Percentiles rank a stretch among this genome's conserved stretches.
Evolutionary conservation across 202 grass and related monocot species (phyloP).

Genomic region (Schoenoplectus triqueter): DNA sequence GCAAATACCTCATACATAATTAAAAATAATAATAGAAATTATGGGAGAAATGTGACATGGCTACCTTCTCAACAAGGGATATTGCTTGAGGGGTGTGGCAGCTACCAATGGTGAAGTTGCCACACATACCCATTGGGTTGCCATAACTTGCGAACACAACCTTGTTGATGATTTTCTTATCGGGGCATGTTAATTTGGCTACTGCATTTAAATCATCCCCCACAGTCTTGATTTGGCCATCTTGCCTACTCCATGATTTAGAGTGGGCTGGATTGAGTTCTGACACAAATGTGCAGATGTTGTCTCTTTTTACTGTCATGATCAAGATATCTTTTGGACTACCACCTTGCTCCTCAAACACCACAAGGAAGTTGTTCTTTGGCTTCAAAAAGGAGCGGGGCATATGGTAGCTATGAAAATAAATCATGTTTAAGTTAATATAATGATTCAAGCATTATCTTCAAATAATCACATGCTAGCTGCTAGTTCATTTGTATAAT

Average conservation of each 20-base stretch:
- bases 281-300: constrained; percentile 70
- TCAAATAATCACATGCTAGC: constrained; percentile 2
- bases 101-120: constrained; percentile 65
- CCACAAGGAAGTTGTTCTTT: constrained; percentile 71
- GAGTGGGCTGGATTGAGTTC: constrained; percentile 62
- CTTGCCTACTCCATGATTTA: constrained; percentile 48
- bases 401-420: constrained; percentile 64
- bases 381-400: constrained; percentile 71
- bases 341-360: constrained; percentile 89
- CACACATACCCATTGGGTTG: constrained; percentile 67
- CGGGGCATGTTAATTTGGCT: constrained; percentile 56
- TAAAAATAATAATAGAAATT: not conserved
- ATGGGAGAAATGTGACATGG: not conserved
- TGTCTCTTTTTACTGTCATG: constrained; percentile 76
- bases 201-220: constrained; percentile 52
- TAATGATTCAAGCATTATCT: constrained; percentile 9
- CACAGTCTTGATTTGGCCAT: constrained; percentile 51
- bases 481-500: constrained; percentile 11
- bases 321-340: constrained; percentile 62
- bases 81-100: constrained; percentile 63
- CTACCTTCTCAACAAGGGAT: constrained; percentile 63
- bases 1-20: not conserved
- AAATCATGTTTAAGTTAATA: constrained; percentile 26
- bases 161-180: constrained; percentile 59
- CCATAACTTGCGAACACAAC: constrained; percentile 84